Percentiles rank a stretch among this genome's conserved stretches.
Evolutionary conservation across 78 protist species (phyloP).

Genomic region (Corallochytrium limacisporum): DNA sequence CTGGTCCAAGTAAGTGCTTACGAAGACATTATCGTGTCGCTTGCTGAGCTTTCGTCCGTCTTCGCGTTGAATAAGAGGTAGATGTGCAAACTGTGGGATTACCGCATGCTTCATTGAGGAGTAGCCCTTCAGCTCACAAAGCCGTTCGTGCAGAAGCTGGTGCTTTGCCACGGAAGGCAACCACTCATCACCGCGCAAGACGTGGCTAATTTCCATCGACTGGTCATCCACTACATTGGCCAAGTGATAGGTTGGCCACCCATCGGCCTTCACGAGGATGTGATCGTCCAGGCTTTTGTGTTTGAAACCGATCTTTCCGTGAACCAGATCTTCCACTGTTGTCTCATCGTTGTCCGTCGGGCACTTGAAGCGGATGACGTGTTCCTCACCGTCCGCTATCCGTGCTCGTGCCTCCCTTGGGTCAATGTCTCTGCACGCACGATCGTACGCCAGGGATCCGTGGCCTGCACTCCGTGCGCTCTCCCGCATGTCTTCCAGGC

Average conservation of each 20-base stretch:
- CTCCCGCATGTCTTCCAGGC: neutral
- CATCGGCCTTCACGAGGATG: conserved; percentile 58
- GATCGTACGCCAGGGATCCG: neutral
- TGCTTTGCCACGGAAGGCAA: conserved; percentile 60
- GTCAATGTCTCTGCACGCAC: conserved; percentile 22
- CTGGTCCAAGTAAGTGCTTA: conserved; percentile 15
- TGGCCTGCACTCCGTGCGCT: neutral
- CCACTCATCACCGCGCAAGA: conserved; percentile 80
- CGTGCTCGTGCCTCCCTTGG: conserved; percentile 14
- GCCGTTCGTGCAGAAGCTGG: conserved; percentile 44
- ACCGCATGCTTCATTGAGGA: too few species aligned
- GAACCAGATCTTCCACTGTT: conserved; percentile 24
- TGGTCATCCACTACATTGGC: conserved; percentile 77
- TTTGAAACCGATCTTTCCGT: conserved; percentile 28
- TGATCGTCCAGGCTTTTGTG: conserved; percentile 50
- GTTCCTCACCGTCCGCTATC: neutral
- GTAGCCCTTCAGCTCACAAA: conserved; percentile 50
- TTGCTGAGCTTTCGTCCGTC: conserved; percentile 63
- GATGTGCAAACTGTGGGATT: conserved; percentile 57
- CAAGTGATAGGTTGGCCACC: conserved; percentile 73
- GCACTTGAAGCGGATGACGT: conserved; percentile 20
- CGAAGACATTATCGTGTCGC: conserved; percentile 52
- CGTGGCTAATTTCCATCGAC: conserved; percentile 58
- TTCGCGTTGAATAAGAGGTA: conserved; percentile 53
- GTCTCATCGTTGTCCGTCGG: conserved; percentile 12